These are phyloP conservation scores for Parachaetomium inaequale DNA, from an alignment of 495 filamentous ascomycete species.

Conservation along the genomic window DNA sequence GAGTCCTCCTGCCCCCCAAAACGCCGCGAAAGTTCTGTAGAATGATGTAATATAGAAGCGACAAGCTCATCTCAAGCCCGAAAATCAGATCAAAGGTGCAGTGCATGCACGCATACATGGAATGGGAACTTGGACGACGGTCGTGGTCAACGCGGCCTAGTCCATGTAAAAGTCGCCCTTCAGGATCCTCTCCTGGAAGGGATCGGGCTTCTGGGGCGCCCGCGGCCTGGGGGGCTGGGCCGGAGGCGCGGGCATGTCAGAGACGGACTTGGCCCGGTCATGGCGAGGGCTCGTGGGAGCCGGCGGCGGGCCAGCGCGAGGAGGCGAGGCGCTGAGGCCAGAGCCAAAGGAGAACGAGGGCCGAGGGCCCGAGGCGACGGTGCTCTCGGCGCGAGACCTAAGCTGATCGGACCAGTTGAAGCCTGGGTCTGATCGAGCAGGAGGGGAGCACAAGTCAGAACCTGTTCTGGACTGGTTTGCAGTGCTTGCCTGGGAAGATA, in stretches of 20 bases:
- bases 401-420: slow-evolving; percentile 96
- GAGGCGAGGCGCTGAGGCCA: slow-evolving; percentile 33
- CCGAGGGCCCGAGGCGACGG: slow-evolving; percentile 56
- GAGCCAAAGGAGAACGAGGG: slow-evolving; percentile 42
- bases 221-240: slow-evolving; percentile 44
- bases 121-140: neutral
- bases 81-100: neutral
- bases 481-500: slow-evolving; percentile 50
- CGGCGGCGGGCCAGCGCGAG: slow-evolving; percentile 29
- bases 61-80: too few relatives aligned
- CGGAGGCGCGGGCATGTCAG: slow-evolving; percentile 64
- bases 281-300: slow-evolving; percentile 46
- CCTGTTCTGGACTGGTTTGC: slow-evolving; percentile 50
- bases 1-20: neutral
- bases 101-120: neutral
- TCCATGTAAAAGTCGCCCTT: slow-evolving; percentile 99
- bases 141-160: slow-evolving; percentile 40
- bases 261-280: slow-evolving; percentile 64
- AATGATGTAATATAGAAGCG: neutral
- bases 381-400: slow-evolving; percentile 81
- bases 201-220: slow-evolving; percentile 65
- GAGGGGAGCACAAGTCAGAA: slow-evolving; percentile 54
- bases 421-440: slow-evolving; percentile 69
- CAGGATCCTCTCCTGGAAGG: slow-evolving; percentile 92
- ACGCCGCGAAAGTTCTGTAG: neutral